Base-by-base conservation (phyloP, 2,329 filamentous ascomycete species). In the Xylaria arbuscula region DNA sequence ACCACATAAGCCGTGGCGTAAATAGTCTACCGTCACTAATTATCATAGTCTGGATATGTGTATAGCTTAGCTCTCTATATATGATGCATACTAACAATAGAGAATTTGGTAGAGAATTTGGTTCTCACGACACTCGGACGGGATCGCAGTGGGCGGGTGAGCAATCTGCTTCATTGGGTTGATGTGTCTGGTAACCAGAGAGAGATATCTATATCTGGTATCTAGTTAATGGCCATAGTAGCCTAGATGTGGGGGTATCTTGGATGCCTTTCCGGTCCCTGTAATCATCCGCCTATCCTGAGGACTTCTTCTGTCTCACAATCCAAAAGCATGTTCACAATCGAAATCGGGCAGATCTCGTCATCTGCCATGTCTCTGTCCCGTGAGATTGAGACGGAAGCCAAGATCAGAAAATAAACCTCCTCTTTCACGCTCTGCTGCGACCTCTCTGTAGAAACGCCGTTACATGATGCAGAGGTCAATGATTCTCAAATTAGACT, bases 381-480 rank as follows among this genome's bases (percentile, higher is more conserved):
- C 32, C 53, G 9, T 38, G 10, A 22, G 11, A 9, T 54, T 19
- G 15, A 10, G 15, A 36, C 13, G 19, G 22, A 32, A 8, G 38
- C 17, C 13, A 56, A 72, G 47, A 28, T 38, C 34, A 53, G 56
- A 53, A 7, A 59, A 22, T 28, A 61, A 71, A 13, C 22, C 55
- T 38, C 32, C 13, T 57, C 53, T 73, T 59, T 70, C 71, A 67
- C 62, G 64, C 68, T 74, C 75, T 74, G 71, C 59, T 63, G 68
- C 71, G 70, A 66, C 69, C 38, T 62, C 58, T 69, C 61, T 61
- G 70, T 68, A 74, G 50, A 74, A 28, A 76, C 75, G 73, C 74
- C 76, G 38, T 62, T 63, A 70, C 68, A 72, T 73, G 71, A 78
- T 78, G 76, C 76, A 73, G 72, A 74, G 70, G 72, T 71, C 73